Percentiles rank a stretch among this genome's conserved stretches.
Evolutionary conservation across 495 filamentous ascomycete species (phyloP).

Genomic region (Lepidopterella palustris): DNA sequence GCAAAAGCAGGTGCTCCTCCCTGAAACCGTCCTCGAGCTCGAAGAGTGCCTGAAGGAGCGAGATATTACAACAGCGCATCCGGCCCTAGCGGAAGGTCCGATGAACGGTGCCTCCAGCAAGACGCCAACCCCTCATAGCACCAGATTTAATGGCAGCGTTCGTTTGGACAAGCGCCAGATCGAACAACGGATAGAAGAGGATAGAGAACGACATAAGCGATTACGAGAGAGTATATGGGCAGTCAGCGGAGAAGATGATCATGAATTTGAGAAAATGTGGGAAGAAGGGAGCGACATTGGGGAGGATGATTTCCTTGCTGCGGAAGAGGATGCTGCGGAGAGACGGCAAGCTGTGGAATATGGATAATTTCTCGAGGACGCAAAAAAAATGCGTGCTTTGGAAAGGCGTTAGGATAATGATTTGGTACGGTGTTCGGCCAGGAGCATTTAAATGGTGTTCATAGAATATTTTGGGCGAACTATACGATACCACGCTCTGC

Average conservation of each 20-base stretch:
- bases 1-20: slow-evolving; percentile 57
- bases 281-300: slow-evolving; percentile 74
- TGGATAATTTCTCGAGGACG: slow-evolving; percentile 9
- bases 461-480: slow-evolving; percentile 1
- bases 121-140: slow-evolving; percentile 33
- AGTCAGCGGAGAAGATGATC: slow-evolving; percentile 51
- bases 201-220: slow-evolving; percentile 89
- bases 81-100: background rate
- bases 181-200: slow-evolving; percentile 94
- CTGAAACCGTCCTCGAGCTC: slow-evolving; percentile 66
- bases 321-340: slow-evolving; percentile 67
- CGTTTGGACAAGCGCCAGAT: slow-evolving; percentile 78
- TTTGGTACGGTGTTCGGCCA: slow-evolving; percentile 1
- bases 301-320: slow-evolving; percentile 72
- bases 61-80: slow-evolving; percentile 39
- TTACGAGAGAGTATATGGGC: slow-evolving; percentile 87
- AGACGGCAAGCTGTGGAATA: slow-evolving; percentile 34
- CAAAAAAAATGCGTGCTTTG: background rate
- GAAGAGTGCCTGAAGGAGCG: slow-evolving; percentile 72
- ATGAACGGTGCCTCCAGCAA: slow-evolving; percentile 1
- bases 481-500: slow-evolving; percentile 8
- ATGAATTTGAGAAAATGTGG: slow-evolving; percentile 66
- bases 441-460: slow-evolving; percentile 8
- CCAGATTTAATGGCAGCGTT: slow-evolving; percentile 29
- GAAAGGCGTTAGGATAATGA: background rate